Base-by-base conservation (phyloP, 306 rosid genomes). In the Corylus heterophylla region DNA sequence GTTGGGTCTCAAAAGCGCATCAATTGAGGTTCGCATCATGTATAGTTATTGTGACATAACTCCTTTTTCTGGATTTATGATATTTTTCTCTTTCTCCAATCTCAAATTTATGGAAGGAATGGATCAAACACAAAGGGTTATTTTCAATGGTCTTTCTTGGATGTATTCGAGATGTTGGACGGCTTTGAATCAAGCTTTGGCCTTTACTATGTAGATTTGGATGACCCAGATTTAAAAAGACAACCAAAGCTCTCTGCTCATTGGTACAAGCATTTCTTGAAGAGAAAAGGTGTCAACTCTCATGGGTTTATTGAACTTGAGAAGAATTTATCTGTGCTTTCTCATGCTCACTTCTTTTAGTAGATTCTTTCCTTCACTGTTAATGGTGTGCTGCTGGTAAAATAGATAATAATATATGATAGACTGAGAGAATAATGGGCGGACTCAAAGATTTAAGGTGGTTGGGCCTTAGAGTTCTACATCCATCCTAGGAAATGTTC, bases 131-230 rank as follows among this genome's bases (percentile, higher is more conserved):
- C 63, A 27, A 85, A 61, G 49, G 87, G 91, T 10, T 85, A 85
- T 66, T 80, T 88, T 78, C 80, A 14, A 12, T 85, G 91, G 91
- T 83, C 91, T 3, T 88, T 88, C 73, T 2, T 88, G 48, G 91
- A 85, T 45, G 4, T 78, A 7, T 76, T 80, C 0, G 87, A 85
- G 80, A 51, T 88, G 47, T 8, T 88, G 51, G 84, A 45, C 69
- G 87, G 75, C 52, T 83, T 62, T 9, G 22, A 6, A 31, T 17
- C 84, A 0, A 69, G 82, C 76, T 88, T 27, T 39, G 89, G 89
- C 5, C 74, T 85, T 14, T 88, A 85, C 75, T 78, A 78, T 62
- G 79, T 88, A 10, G 86, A 85, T 69, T 22, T 63, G 11, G 5
- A 73, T 73, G 89, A 88, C 81, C 87, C 89, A 11, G 80, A 88